Evolutionary conservation across 192 early-diverging fungal species (phyloP).

Genomic region (Chytriomyces confervae): DNA sequence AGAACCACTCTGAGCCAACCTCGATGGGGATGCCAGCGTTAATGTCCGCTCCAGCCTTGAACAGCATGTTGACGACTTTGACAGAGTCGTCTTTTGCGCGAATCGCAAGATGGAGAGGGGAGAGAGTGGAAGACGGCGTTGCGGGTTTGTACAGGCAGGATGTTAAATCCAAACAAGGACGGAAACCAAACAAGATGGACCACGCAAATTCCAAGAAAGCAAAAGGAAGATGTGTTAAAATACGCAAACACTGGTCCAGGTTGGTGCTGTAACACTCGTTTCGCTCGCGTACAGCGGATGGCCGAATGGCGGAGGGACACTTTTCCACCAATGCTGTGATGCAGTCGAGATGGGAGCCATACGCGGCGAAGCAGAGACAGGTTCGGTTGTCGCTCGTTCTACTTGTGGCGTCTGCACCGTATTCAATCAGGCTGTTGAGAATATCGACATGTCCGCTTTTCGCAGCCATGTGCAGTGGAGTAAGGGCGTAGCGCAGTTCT

Average conservation of each 20-base stretch:
- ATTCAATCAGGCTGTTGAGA: conserved; percentile 40
- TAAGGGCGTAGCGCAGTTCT: conserved; percentile 31
- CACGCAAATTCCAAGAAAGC: conserved; percentile 7
- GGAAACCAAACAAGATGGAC: conserved; percentile 13
- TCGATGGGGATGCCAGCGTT: conserved; percentile 33
- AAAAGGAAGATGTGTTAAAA: conserved; percentile 1
- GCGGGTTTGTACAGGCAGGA: not conserved
- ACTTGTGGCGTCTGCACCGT: conserved; percentile 46
- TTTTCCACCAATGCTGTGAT: conserved; percentile 11
- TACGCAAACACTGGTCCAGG: not conserved
- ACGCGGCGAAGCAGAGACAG: conserved; percentile 34
- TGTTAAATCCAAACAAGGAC: conserved; percentile 9
- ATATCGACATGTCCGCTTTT: conserved; percentile 43
- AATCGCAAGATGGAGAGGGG: conserved; percentile 37
- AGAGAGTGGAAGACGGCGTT: conserved; percentile 4
- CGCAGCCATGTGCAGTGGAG: conserved; percentile 49
- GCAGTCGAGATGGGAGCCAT: conserved; percentile 33
- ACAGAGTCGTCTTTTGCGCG: conserved; percentile 23
- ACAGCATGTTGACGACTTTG: conserved; percentile 23
- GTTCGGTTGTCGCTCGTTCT: conserved; percentile 41
- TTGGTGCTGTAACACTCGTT: not conserved
- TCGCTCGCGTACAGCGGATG: not conserved
- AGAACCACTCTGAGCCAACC: conserved; percentile 20
- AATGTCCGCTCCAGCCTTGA: conserved; percentile 29
- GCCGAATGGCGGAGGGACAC: conserved; percentile 18